phyloP scores from a whole-genome alignment of 2,329 filamentous ascomycete species.

The Fusarium graminum region DNA sequence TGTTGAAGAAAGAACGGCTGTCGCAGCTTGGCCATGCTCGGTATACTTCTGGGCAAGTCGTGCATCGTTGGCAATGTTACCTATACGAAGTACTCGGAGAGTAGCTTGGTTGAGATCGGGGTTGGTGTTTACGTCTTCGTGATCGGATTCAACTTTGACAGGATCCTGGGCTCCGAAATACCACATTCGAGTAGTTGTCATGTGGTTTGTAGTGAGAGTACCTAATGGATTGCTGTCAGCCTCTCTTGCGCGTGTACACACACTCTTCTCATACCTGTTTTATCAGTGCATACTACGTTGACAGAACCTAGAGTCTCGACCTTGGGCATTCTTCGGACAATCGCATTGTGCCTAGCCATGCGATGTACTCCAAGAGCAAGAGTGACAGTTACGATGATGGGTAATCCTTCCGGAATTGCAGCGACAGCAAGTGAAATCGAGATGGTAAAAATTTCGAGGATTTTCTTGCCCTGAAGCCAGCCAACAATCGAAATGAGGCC shows the following conservation, averaged over 20 bases:
- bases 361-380: slow-evolving; percentile 93
- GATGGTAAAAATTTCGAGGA: slow-evolving; percentile 97
- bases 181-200: slow-evolving; percentile 98
- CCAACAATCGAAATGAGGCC: slow-evolving; percentile 92
- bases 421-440: slow-evolving; percentile 96
- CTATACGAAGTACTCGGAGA: slow-evolving; percentile 85
- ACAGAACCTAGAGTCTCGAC: slow-evolving; percentile 98
- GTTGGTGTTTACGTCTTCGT: slow-evolving; percentile 66
- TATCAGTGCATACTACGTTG: slow-evolving; percentile 99
- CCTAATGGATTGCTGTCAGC: slow-evolving; percentile 61
- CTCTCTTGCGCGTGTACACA: not conserved
- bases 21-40: slow-evolving; percentile 76
- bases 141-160: slow-evolving; percentile 67
- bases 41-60: slow-evolving; percentile 79
- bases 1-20: slow-evolving; percentile 86
- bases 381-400: slow-evolving; percentile 98
- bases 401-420: slow-evolving; percentile 94
- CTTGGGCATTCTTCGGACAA: slow-evolving; percentile 94
- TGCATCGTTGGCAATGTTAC: slow-evolving; percentile 96
- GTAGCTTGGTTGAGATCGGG: slow-evolving; percentile 75
- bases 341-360: slow-evolving; percentile 95
- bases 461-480: slow-evolving; percentile 86
- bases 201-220: slow-evolving; percentile 96
- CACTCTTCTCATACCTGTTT: slow-evolving; percentile 73
- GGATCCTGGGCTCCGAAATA: slow-evolving; percentile 78